A percentile compares a stretch with the other conserved stretches of the same genome.
phyloP scores from a whole-genome alignment of 2,329 filamentous ascomycete species.

The Paradendryphiella salina region DNA sequence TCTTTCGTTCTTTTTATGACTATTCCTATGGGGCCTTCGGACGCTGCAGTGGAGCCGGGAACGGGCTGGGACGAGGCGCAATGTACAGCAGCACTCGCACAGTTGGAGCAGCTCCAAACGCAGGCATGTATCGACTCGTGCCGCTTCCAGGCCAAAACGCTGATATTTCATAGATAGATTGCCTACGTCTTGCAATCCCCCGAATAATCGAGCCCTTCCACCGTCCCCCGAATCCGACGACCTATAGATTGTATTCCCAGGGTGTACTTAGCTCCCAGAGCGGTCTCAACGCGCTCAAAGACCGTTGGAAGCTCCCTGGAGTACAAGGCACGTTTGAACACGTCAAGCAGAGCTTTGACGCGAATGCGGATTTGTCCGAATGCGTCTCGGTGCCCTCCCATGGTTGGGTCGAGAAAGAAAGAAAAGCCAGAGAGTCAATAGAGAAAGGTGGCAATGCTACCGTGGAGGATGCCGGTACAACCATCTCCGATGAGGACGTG shows the following conservation, averaged over 20 bases:
- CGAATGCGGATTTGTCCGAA: slow-evolving; percentile 45
- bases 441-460: slow-evolving; percentile 15
- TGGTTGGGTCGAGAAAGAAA: slow-evolving; percentile 46
- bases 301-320: slow-evolving; percentile 45
- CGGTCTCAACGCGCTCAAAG: slow-evolving; percentile 45
- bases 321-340: slow-evolving; percentile 43
- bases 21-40: slow-evolving; percentile 22
- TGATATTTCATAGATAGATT: slow-evolving; percentile 44
- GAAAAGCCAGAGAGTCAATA: slow-evolving; percentile 22
- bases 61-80: slow-evolving; percentile 47
- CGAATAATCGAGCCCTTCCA: slow-evolving; percentile 49
- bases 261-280: slow-evolving; percentile 43
- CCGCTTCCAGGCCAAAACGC: background rate
- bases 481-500: slow-evolving; percentile 29
- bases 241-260: slow-evolving; percentile 47
- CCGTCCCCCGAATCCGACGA: slow-evolving; percentile 31
- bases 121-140: slow-evolving; percentile 38
- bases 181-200: slow-evolving; percentile 50
- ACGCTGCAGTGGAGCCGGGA: slow-evolving; percentile 19
- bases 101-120: slow-evolving; percentile 50
- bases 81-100: slow-evolving; percentile 49
- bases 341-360: slow-evolving; percentile 42
- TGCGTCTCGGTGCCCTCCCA: slow-evolving; percentile 41
- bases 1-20: background rate
- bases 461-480: slow-evolving; percentile 11